Percentiles rank a stretch among this genome's conserved stretches.
Evolutionary conservation across 2,329 filamentous ascomycete genomes (phyloP).

Genomic region (Claviceps lovelessii): DNA sequence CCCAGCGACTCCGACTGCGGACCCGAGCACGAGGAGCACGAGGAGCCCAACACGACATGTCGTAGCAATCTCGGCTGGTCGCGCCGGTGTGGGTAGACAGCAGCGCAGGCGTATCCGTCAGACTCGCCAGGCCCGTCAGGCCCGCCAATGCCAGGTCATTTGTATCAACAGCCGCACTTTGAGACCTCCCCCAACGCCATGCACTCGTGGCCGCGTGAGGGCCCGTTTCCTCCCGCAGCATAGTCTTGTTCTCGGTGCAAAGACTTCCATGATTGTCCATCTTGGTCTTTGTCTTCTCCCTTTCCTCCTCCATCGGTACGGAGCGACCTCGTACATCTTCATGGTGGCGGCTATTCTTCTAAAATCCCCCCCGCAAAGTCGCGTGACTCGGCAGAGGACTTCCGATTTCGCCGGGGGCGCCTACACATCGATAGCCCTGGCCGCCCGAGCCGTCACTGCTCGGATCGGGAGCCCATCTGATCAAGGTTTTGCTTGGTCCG

Average conservation of each 20-base stretch:
- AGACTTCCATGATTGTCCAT: neutral
- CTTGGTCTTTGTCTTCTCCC: too few relatives aligned
- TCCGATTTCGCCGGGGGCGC: conserved; percentile 54
- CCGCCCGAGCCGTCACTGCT: conserved; percentile 25
- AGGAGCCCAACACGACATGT: neutral
- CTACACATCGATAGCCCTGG: conserved; percentile 30
- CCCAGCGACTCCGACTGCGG: neutral
- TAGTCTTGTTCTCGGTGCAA: neutral
- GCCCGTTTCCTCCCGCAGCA: neutral
- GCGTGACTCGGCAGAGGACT: conserved; percentile 43
- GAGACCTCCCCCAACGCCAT: neutral
- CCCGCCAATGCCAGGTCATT: neutral
- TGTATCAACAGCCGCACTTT: neutral
- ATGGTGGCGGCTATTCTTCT: conserved; percentile 12
- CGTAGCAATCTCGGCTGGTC: neutral
- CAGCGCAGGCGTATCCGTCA: too few relatives aligned
- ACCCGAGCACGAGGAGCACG: neutral
- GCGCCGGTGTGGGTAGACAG: neutral
- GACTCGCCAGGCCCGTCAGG: neutral
- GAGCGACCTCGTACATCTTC: neutral
- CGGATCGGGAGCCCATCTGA: neutral
- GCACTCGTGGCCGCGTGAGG: neutral
- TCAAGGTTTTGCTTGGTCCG: conserved; percentile 3
- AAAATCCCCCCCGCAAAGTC: conserved; percentile 22
- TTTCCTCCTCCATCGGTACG: neutral